Conservation (phyloP, 2,329 filamentous ascomycete species). For the Ceratocystis cubensis region DNA sequence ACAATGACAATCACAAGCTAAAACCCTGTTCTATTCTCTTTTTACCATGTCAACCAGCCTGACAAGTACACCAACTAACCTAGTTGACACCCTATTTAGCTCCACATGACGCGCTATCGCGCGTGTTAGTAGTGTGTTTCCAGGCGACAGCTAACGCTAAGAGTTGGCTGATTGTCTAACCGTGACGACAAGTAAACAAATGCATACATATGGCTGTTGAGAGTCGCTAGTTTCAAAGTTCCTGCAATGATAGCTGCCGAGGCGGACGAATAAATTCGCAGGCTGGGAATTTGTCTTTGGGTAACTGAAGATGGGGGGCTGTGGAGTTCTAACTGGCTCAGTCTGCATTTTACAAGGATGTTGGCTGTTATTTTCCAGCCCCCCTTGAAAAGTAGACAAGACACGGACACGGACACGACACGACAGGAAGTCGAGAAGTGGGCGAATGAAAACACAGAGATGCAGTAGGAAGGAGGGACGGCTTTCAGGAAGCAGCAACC, state of each 20-base stretch:
- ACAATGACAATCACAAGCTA: conserved; percentile 6
- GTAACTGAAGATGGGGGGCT: not conserved
- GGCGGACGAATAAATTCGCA: not conserved
- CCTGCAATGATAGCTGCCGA: not conserved
- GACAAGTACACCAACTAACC: not conserved
- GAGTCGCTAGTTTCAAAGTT: not conserved
- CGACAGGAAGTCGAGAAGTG: not conserved
- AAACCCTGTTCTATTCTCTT: not conserved
- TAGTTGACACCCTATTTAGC: not conserved
- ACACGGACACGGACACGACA: not conserved
- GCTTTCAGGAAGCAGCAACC: not conserved
- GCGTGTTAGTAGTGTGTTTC: not conserved
- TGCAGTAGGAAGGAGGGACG: not conserved
- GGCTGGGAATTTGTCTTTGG: not conserved
- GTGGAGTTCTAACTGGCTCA: not conserved
- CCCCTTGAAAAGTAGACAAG: not conserved
- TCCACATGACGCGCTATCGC: not conserved
- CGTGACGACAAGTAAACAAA: not conserved
- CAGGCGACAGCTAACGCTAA: not conserved
- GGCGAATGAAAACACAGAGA: conserved; percentile 6
- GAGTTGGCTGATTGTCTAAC: not conserved
- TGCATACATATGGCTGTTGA: not conserved
- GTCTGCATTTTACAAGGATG: conserved; percentile 8
- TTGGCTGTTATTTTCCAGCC: not conserved
- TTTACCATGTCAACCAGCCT: not conserved